Conservation (phyloP, 352 stramenopile genomes). For the Lagenidium sp. region DNA sequence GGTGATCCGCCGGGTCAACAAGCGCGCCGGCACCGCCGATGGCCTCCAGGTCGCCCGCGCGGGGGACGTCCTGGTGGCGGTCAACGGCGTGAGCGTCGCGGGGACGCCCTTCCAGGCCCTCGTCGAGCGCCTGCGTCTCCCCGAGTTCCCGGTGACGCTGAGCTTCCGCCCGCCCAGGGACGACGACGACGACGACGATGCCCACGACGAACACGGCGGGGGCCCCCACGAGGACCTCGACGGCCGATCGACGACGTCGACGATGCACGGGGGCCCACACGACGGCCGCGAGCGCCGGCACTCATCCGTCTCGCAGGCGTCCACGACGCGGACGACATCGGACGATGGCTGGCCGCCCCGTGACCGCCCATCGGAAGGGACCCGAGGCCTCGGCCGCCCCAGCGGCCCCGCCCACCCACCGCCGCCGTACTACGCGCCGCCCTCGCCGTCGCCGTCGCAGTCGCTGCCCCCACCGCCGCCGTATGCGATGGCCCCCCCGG, state of each 20-base stretch:
- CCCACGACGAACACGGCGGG: slow-evolving; percentile 1
- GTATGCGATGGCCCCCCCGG: background rate
- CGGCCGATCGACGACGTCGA: no score
- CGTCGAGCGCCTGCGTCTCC: slow-evolving; percentile 51
- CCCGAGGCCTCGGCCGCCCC: no score
- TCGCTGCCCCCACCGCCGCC: background rate
- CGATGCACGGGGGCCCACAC: no score
- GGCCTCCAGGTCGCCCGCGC: slow-evolving; percentile 52
- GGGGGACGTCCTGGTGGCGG: slow-evolving; percentile 63
- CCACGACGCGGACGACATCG: background rate
- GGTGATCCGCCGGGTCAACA: slow-evolving; percentile 69
- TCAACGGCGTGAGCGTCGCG: slow-evolving; percentile 49
- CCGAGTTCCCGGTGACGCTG: slow-evolving; percentile 53
- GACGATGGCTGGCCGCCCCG: background rate
- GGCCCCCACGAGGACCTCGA: background rate
- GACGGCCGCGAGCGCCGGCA: background rate
- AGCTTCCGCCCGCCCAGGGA: slow-evolving; percentile 57
- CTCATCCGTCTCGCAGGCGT: slow-evolving; percentile 3
- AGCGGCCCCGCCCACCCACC: no score
- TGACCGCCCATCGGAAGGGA: no score
- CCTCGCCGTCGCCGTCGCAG: background rate
- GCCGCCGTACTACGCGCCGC: background rate
- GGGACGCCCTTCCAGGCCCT: slow-evolving; percentile 48
- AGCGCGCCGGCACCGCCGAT: slow-evolving; percentile 38
- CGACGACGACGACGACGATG: slow-evolving; percentile 16